phyloP scores from a whole-genome alignment of 1,139 yeast genomes.

The Blastobotrys illinoisensis region DNA sequence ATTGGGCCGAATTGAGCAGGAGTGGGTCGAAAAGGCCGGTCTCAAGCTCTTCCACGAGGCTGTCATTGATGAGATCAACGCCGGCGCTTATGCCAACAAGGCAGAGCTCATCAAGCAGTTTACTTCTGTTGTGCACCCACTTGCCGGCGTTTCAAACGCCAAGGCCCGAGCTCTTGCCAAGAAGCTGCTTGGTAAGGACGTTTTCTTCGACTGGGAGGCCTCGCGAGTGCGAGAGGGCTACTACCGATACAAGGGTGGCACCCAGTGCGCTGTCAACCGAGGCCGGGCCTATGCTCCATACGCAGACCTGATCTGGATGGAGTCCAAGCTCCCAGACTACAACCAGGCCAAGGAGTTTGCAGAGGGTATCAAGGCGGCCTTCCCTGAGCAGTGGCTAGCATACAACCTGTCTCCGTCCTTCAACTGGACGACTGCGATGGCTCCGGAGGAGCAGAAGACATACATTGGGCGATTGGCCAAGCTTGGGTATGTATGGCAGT shows the following conservation, averaged over 20 bases:
- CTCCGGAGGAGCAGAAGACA: constrained; percentile 79
- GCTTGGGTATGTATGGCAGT: constrained; percentile 96
- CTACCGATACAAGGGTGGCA: constrained; percentile 95
- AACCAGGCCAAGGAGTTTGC: constrained; percentile 93
- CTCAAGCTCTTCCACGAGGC: constrained; percentile 89
- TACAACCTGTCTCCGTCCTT: constrained; percentile 95
- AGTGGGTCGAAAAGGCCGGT: constrained; percentile 82
- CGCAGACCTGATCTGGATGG: constrained; percentile 98
- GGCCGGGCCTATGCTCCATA: constrained; percentile 95
- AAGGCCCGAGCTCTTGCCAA: constrained; percentile 78
- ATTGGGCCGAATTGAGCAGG: constrained; percentile 67
- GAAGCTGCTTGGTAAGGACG: constrained; percentile 72
- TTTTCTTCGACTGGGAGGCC: constrained; percentile 93
- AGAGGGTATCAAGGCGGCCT: constrained; percentile 74
- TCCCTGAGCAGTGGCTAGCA: constrained; percentile 91
- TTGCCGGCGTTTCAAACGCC: constrained; percentile 66
- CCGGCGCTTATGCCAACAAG: constrained; percentile 58
- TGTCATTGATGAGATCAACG: constrained; percentile 74
- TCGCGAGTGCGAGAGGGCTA: constrained; percentile 97
- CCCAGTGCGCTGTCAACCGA: constrained; percentile 96
- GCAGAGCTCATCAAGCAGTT: constrained; percentile 60
- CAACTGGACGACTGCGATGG: constrained; percentile 97
- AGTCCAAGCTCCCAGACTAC: constrained; percentile 91
- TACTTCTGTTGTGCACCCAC: constrained; percentile 65
- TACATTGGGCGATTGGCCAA: constrained; percentile 82